Conservation (phyloP, 345 rosid genomes). For the Microthlaspi erraticum region DNA sequence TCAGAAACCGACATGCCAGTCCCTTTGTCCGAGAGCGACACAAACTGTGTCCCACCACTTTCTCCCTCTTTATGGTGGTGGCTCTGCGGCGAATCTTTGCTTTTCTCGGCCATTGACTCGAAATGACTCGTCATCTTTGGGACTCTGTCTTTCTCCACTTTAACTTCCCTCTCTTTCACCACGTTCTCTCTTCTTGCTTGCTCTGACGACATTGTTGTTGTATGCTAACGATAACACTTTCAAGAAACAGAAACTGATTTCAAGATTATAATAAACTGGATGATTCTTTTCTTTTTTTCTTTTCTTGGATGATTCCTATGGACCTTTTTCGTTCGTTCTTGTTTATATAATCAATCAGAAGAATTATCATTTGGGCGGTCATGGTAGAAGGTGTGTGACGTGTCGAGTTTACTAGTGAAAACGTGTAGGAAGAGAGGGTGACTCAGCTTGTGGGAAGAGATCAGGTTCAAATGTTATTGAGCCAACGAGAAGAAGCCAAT, state of each 20-base stretch:
- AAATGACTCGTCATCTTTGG: conserved; percentile 68
- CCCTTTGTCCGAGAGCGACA: conserved; percentile 46
- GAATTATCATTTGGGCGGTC: conserved; percentile 10
- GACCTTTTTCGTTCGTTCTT: conserved; percentile 4
- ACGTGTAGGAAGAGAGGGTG: conserved; percentile 42
- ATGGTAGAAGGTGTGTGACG: conserved; percentile 42
- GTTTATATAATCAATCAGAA: conserved; percentile 31
- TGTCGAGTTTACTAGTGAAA: conserved; percentile 33
- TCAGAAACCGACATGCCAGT: conserved; percentile 28
- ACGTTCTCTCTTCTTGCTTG: conserved; percentile 58
- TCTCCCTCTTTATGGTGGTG: conserved; percentile 15
- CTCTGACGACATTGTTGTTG: conserved; percentile 67
- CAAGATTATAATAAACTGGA: conserved; percentile 10
- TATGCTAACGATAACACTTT: not conserved
- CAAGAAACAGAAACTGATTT: not conserved
- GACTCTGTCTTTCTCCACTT: conserved; percentile 60
- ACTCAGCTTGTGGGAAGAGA: conserved; percentile 37
- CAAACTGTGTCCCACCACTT: conserved; percentile 39
- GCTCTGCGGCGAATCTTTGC: conserved; percentile 24
- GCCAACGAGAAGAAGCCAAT: conserved; percentile 13
- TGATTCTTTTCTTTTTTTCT: not conserved
- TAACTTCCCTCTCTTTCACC: conserved; percentile 50
- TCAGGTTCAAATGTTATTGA: not conserved
- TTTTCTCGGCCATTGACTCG: conserved; percentile 51
- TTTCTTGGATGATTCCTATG: conserved; percentile 18